Evolutionary conservation across 495 filamentous ascomycete species (phyloP), one percentile per base, ranked within the genome.

Genomic region (Xylaria curta): DNA sequence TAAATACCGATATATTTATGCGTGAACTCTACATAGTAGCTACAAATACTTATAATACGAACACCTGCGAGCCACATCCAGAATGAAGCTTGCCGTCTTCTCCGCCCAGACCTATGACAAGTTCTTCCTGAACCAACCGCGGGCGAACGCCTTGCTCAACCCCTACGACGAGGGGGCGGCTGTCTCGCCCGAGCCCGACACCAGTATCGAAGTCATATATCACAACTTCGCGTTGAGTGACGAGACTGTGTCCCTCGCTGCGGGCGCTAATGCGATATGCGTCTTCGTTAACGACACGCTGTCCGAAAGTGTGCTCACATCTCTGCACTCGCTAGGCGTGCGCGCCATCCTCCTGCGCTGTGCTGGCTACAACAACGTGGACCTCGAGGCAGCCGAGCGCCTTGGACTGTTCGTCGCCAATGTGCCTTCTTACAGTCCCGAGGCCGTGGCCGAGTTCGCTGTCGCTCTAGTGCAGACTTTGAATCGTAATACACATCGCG

Each of bases 401-500:
- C 83, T 91, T 4, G 87, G 87, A 51, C 75, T 93, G 76, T 87
- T 90, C 76, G 89, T 93, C 62, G 89, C 88, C 70, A 87, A 88
- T 67, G 91, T 93, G 26, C 90, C 90, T 0, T 83, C 90, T 1
- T 93, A 93, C 78, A 89, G 88, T 4, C 91, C 91, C 69, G 90
- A 92, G 74, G 89, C 91, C 4, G 91, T 93, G 4, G 91, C 91
- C 73, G 91, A 93, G 81, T 93, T 91, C 76, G 86, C 91, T 24
- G 82, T 92, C 19, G 87, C 89, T 10, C 84, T 93, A 75, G 82
- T 91, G 49, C 89, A 90, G 79, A 91, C 90, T 0, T 82, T 92
- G 33, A 91, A 92, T 75, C 89, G 91, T 24, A 89, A 91, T 72
- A 91, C 88, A 19, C 91, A 93, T 77, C 89, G 90, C 28, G 87